Evolutionary conservation across 1,284 basidiomycete species (phyloP), one percentile per base, ranked within the genome.

Genomic region (Heterobasidion occidentale): DNA sequence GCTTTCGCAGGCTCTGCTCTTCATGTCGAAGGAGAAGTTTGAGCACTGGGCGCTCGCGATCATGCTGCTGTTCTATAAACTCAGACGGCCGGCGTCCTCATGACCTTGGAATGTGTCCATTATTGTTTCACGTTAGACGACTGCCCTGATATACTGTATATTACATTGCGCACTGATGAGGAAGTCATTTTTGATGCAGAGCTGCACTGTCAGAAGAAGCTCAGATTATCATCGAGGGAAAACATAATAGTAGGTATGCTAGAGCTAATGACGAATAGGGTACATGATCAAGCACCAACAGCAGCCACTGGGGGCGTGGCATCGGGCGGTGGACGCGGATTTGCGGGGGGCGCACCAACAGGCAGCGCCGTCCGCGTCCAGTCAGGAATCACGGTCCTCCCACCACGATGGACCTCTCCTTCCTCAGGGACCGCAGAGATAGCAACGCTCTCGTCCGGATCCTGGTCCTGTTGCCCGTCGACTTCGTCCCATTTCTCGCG

Each of bases 401-500:
- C 58, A 33, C 61, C 59, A 17, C 46, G 62, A 42, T 15, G 53
- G n/a, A 53, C 36, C 15, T 34, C 20, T 49, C 20, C 35, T 46
- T 44, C 61, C 9, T 66, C 70, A 12, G 63, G 64, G 33, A 73
- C 67, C 33, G 73, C 72, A 27, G 74, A 72, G 48, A 73, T 62
- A 15, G 56, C 56, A 45, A 63, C 64, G 19, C 71, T 72, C 2
- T 67, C 63, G 15, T 74, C 67, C 45, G 77, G 75, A 38, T 77
- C 75, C 44, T 70, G 67, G 36, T 65, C 68, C 14, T 72, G 61
- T 38, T 63, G 60, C 15, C 67, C 67, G 46, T 48, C 46, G 27
- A 76, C 78, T 67, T 90, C 86, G 61, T 93, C 91, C 87, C 89
- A 95, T 61, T 82, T 84, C 67, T 95, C 94, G 51, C 92, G 77